Percentiles rank a stretch among this genome's conserved stretches.
Evolutionary conservation across 768 basidiomycete species (phyloP).

Genomic region (Rhodotorula kratochvilovae): DNA sequence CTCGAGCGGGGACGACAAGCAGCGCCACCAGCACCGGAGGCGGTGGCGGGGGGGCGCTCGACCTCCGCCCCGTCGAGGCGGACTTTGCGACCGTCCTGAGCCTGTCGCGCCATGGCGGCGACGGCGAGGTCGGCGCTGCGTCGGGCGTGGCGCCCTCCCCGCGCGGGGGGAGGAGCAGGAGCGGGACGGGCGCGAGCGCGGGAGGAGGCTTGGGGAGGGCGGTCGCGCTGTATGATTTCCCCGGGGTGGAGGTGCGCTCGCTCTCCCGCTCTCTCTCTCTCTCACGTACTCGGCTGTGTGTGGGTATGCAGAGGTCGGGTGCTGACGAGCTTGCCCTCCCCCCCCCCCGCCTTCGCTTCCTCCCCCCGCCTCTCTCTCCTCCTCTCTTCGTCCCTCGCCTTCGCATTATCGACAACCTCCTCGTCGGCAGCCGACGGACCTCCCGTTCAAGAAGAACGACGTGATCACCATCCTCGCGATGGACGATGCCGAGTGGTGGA

Average conservation of each 20-base stretch:
- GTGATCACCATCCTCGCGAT: slow-evolving; percentile 22
- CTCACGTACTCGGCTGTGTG: no score
- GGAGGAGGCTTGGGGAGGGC: slow-evolving; percentile 19
- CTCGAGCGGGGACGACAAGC: neutral
- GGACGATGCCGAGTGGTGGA: slow-evolving; percentile 31
- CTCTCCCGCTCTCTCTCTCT: neutral
- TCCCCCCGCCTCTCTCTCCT: no score
- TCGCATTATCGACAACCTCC: no score
- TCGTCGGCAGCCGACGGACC: slow-evolving; percentile 35
- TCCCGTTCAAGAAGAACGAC: slow-evolving; percentile 37
- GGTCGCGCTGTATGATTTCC: slow-evolving; percentile 35
- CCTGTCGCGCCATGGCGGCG: neutral
- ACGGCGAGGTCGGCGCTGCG: slow-evolving; percentile 1
- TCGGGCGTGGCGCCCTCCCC: neutral
- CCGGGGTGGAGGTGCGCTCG: slow-evolving; percentile 28
- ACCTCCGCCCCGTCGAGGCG: slow-evolving; percentile 31
- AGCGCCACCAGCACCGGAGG: no score
- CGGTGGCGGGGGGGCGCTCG: slow-evolving; percentile 2
- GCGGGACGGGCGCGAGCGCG: slow-evolving; percentile 6
- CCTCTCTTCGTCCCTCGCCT: no score
- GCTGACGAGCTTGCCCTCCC: no score
- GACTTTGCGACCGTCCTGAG: slow-evolving; percentile 16
- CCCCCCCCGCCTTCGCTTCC: no score
- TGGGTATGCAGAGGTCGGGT: neutral
- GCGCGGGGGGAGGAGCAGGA: slow-evolving; percentile 7